Percentiles rank a stretch among this genome's conserved stretches.
phyloP scores from a whole-genome alignment of 768 basidiomycete species.

The Pholiota molesta region DNA sequence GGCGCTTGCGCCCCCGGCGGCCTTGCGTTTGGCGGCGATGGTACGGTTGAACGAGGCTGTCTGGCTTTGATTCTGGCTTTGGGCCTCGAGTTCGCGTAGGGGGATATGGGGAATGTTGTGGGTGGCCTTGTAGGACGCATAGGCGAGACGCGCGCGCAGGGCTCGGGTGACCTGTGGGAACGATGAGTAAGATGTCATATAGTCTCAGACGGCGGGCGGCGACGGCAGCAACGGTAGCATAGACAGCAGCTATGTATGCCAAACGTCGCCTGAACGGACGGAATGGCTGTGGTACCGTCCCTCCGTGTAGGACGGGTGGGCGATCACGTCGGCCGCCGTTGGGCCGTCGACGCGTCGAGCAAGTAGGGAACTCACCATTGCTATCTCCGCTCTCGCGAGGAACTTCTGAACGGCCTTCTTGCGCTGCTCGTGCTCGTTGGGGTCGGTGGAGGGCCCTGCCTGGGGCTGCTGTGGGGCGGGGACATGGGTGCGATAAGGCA shows the following conservation, averaged over 20 bases:
- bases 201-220: constrained; percentile 28
- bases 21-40: constrained; percentile 63
- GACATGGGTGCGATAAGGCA: constrained; percentile 58
- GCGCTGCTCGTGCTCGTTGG: constrained; percentile 59
- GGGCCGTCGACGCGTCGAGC: constrained; percentile 51
- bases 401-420: constrained; percentile 76
- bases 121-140: constrained; percentile 83
- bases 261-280: constrained; percentile 13
- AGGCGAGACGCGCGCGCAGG: constrained; percentile 77
- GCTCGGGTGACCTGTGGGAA: constrained; percentile 72
- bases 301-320: constrained; percentile 23
- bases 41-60: constrained; percentile 49
- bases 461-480: constrained; percentile 37
- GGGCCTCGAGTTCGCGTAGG: constrained; percentile 73
- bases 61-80: constrained; percentile 48
- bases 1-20: constrained; percentile 39
- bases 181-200: constrained; percentile 41
- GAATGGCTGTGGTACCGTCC: constrained; percentile 13
- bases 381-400: constrained; percentile 76
- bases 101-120: constrained; percentile 70
- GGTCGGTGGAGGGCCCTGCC: constrained; percentile 30
- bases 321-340: constrained; percentile 25
- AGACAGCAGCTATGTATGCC: background rate
- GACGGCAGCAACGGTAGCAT: background rate
- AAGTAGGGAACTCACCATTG: constrained; percentile 63